A percentile compares a stretch with the other conserved stretches of the same genome.
phyloP scores from a whole-genome alignment of 441 rosid genomes.

The Theobroma grandiflorum region DNA sequence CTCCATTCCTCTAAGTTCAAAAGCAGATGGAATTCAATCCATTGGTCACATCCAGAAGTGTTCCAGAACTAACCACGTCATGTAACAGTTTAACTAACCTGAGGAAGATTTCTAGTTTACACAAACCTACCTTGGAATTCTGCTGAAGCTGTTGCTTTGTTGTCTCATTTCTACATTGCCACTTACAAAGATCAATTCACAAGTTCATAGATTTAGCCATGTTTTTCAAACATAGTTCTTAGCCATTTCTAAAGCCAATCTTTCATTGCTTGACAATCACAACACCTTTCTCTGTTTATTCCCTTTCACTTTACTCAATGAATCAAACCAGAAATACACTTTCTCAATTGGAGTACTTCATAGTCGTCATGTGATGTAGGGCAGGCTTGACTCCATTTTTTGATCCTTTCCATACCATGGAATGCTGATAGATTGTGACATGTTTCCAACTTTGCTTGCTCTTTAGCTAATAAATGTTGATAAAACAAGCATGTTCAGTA shows the following conservation, averaged over 20 bases:
- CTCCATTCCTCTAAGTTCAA: too few species aligned
- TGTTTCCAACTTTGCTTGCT: neutral
- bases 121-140: conserved; percentile 1
- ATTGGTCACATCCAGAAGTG: too few species aligned
- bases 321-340: neutral
- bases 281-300: neutral
- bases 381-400: neutral
- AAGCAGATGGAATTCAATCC: too few species aligned
- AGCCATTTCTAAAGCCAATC: neutral
- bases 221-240: neutral
- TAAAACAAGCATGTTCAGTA: neutral
- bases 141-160: neutral
- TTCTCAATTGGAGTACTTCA: too few species aligned
- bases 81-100: neutral
- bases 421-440: too few species aligned
- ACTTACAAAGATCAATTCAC: neutral
- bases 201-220: neutral
- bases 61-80: neutral
- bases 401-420: too few species aligned
- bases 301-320: neutral
- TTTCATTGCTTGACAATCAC: neutral
- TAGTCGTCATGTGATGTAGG: neutral
- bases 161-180: neutral
- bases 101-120: neutral
- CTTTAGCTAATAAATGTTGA: neutral